Base-by-base conservation (phyloP, 2,329 filamentous ascomycete species). In the Metarhizium robertsii region DNA sequence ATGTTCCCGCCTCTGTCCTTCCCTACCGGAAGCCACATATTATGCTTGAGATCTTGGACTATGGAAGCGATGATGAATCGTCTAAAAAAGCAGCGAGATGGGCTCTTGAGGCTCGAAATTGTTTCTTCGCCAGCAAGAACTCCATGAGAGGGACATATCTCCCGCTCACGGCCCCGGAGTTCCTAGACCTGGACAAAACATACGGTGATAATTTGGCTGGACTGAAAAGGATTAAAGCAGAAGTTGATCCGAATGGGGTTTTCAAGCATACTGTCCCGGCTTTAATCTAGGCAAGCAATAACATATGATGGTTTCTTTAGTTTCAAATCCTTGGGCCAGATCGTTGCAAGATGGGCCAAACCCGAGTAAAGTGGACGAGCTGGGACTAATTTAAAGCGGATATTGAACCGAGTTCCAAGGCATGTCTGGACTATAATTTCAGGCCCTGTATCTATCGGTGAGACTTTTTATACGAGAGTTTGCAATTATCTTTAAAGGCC, bases 231-330 rank as follows among this genome's bases (percentile, higher is more conserved):
- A 25, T 52, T 6, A 57, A 74, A 59, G 61, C 61, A 54, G 61
- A 66, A 47, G 69, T 69, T 50, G 71, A 73, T 46, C 66, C 69
- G 0, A 55, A 65, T 4, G 70, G 72, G 56, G 62, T 69, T 2
- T 74, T 73, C 55, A 68, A 63, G 40, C 38, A 50, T 45, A 18
- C 6, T 38, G 16, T 25, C 30, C 16, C 49, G 49, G n/a, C 40
- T 43, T 43, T 36, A 13, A 36, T 36, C 6, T 36, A 36, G 34
- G 34, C 34, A 3, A 36, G 34, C 34, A 36, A 13, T 36, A 36
- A 4, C 3, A 25, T 25, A 25, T 25, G 1, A 25, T 25, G 3
- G 25, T 25, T 25, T 25, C 25, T 25, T 4, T 25, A 25, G 25
- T 25, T 25, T 4, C 25, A 25, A 25, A 25, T 25, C 25, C 25